Conservation (phyloP, 208 protist species). For the Tritrichomonas foetus region DNA sequence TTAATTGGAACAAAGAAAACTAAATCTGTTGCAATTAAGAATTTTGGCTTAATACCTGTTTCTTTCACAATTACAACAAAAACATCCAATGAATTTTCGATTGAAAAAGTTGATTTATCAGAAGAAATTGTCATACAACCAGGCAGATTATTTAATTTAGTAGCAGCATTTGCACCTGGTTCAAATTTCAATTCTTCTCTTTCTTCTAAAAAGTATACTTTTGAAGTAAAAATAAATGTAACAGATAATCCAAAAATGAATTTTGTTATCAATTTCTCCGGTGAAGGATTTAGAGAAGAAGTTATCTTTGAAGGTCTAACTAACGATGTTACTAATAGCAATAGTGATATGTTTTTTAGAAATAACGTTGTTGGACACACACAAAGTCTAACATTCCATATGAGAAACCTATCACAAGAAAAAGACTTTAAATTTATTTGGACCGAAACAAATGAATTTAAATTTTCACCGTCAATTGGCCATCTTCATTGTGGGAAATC, state of each 20-base stretch:
- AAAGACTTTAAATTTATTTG: neutral
- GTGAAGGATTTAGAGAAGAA: neutral
- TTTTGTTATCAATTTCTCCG: neutral
- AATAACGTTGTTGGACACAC: neutral
- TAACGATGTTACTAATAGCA: neutral
- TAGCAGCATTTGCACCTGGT: neutral
- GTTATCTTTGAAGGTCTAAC: neutral
- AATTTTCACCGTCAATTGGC: neutral
- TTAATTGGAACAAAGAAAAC: neutral
- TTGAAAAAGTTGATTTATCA: neutral
- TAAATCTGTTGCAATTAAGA: neutral
- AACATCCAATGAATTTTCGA: neutral
- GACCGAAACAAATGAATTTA: neutral
- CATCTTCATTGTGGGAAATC: neutral
- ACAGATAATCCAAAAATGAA: neutral
- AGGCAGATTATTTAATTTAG: neutral
- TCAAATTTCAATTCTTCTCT: no score
- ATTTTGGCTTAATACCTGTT: neutral
- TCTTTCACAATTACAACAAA: neutral
- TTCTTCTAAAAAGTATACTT: neutral
- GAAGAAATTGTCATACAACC: neutral
- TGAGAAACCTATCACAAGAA: neutral
- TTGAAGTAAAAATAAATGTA: neutral
- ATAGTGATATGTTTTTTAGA: neutral
- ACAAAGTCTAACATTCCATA: neutral